phyloP scores from a whole-genome alignment of 176 grass and related monocot species.

The Hyparrhenia diplandra region DNA sequence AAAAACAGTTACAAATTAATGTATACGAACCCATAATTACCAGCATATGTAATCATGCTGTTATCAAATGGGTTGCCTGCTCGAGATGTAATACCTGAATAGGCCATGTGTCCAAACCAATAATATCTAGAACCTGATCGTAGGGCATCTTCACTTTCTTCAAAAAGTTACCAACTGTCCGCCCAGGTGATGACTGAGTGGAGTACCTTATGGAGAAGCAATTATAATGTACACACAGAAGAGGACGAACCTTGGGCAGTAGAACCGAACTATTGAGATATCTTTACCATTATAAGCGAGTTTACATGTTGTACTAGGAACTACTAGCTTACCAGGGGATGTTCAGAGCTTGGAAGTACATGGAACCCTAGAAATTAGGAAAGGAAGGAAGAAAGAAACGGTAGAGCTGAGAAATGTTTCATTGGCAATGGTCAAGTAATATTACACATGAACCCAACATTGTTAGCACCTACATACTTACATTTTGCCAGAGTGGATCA shows the following conservation, averaged over 20 bases:
- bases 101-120: conserved; percentile 62
- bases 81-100: conserved; percentile 48
- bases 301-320: not conserved
- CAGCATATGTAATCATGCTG: not conserved
- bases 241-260: not conserved
- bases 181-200: conserved; percentile 45
- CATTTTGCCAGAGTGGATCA: conserved; percentile 61
- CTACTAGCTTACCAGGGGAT: conserved; percentile 83
- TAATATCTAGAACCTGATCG: conserved; percentile 53
- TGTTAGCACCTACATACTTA: conserved; percentile 32
- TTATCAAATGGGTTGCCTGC: not conserved
- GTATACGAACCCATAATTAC: not conserved
- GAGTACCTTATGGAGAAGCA: conserved; percentile 52
- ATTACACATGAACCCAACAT: not conserved
- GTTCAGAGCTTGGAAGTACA: conserved; percentile 51
- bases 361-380: conserved; percentile 52
- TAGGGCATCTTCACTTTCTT: conserved; percentile 69
- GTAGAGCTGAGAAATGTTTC: not conserved
- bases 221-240: not conserved
- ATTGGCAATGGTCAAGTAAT: not conserved
- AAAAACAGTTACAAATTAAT: not conserved
- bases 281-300: not conserved
- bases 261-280: too few relatives aligned
- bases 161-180: conserved; percentile 48
- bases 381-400: not conserved